Evolutionary conservation across 2,329 filamentous ascomycete species (phyloP).

Genomic region (Ascocoryne sarcoides): DNA sequence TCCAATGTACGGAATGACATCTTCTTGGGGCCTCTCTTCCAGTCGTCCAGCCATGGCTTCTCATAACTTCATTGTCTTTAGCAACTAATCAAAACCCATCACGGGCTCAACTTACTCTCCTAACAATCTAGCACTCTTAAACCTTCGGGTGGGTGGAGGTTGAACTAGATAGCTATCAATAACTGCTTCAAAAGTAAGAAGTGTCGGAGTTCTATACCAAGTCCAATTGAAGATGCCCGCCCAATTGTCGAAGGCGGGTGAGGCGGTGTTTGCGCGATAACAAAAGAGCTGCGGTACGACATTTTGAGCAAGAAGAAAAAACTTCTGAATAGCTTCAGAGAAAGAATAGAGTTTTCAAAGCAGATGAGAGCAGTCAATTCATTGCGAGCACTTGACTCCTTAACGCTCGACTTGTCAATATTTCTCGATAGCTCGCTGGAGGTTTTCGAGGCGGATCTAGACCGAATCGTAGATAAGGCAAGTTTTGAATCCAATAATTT

Average conservation of each 20-base stretch:
- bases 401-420: background rate
- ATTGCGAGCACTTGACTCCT: background rate
- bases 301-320: constrained; percentile 2
- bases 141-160: constrained; percentile 2
- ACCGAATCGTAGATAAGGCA: background rate
- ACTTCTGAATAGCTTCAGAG: background rate
- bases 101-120: constrained; percentile 4
- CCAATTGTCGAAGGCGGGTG: background rate
- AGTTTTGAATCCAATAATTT: too few species aligned
- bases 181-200: background rate
- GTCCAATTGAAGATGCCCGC: constrained; percentile 2
- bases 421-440: background rate
- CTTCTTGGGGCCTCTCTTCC: constrained; percentile 5
- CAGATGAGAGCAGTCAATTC: background rate
- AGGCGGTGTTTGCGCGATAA: constrained; percentile 1
- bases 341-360: background rate
- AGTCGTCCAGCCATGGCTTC: constrained; percentile 8
- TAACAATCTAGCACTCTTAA: constrained; percentile 9
- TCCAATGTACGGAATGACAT: constrained; percentile 5
- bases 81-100: background rate
- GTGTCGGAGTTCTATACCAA: background rate
- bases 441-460: background rate
- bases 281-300: constrained; percentile 5
- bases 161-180: background rate
- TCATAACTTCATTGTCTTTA: constrained; percentile 9